These are phyloP conservation scores for Metschnikowia bowlesiae DNA, from an alignment of 805 yeast species.

Conservation along the genomic window DNA sequence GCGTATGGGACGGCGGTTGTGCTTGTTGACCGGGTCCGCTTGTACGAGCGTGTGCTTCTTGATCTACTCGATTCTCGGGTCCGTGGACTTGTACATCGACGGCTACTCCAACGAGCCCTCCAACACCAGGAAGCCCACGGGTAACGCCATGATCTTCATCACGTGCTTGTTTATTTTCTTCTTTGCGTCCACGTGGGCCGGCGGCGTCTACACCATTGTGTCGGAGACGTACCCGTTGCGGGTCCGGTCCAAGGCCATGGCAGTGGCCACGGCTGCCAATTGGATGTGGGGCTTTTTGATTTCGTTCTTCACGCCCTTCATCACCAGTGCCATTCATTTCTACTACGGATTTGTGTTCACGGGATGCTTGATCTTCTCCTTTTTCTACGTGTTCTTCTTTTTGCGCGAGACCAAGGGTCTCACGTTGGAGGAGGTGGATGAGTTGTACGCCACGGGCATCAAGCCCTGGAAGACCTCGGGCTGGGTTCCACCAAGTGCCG, in stretches of 20 bases:
- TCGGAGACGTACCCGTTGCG: conserved; percentile 67
- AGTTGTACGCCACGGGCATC: conserved; percentile 46
- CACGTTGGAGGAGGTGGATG: conserved; percentile 78
- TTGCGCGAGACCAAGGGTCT: conserved; percentile 80
- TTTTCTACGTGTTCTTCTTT: conserved; percentile 67
- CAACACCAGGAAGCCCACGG: conserved; percentile 45
- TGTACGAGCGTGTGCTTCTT: conserved; percentile 55
- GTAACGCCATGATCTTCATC: conserved; percentile 58
- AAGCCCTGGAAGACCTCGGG: conserved; percentile 39
- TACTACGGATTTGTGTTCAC: conserved; percentile 63
- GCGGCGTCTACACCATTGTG: conserved; percentile 60
- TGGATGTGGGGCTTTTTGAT: conserved; percentile 64
- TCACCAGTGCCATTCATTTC: conserved; percentile 58
- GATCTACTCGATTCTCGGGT: conserved; percentile 59
- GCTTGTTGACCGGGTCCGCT: conserved; percentile 47
- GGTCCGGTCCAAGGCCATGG: conserved; percentile 59
- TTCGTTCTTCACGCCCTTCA: conserved; percentile 63
- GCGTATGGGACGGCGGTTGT: conserved; percentile 48
- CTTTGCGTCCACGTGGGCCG: conserved; percentile 77
- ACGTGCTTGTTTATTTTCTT: conserved; percentile 61
- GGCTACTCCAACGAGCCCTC: conserved; percentile 23
- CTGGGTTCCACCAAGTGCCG: conserved; percentile 49
- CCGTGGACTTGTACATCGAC: conserved; percentile 40
- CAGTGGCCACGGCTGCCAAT: conserved; percentile 60
- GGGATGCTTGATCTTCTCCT: conserved; percentile 58